Evolutionary conservation across 805 yeast genomes (phyloP), one percentile per base, ranked within the genome.

Genomic region (fission yeast (Schizosaccharomyces pombe)): DNA sequence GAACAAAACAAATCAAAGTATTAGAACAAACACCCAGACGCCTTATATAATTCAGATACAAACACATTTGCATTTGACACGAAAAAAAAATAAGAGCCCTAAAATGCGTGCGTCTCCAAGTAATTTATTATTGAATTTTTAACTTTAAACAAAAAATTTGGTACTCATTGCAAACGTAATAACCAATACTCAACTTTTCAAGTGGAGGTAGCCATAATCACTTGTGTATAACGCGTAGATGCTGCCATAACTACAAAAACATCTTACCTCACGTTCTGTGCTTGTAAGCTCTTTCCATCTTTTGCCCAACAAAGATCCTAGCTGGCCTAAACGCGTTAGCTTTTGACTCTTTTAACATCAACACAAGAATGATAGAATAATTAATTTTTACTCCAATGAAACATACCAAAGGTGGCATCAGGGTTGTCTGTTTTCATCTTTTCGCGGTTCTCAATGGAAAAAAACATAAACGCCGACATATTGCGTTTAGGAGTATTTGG

Each of bases 401-500:
- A 53, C 58, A 2, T 61, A 93, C 63, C 98, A 65, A 91, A 91
- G 47, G 87, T 72, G 62, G 87, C 83, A 67, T 94, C 95, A 64
- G 97, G 96, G 76, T 89, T 85, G 69, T 87, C 97, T 58, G 89
- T 80, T 69, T 94, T 80, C 62, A 91, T 95, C 60, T 79, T 77
- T 71, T 89, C 96, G 76, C 98, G 87, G 77, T 84, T 83, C 66
- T 86, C 96, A 68, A 85, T 86, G 63, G 98, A 97, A 67, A 87
- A 91, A 78, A 85, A 89, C 97, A 91, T 87, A 80, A 89, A 91
- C 53, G 97, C 95, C 57, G 96, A 85, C 68, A 91, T 74, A 28
- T 96, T 85, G 72, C 97, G 85, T 85, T 91, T 91, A 70, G 98
- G 98, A 60, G 98, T 98, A 70, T 89, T 87, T 74, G 98, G 95